Base-by-base conservation (phyloP, 208 protist genomes). In the Acanthamoeba culbertsoni region DNA sequence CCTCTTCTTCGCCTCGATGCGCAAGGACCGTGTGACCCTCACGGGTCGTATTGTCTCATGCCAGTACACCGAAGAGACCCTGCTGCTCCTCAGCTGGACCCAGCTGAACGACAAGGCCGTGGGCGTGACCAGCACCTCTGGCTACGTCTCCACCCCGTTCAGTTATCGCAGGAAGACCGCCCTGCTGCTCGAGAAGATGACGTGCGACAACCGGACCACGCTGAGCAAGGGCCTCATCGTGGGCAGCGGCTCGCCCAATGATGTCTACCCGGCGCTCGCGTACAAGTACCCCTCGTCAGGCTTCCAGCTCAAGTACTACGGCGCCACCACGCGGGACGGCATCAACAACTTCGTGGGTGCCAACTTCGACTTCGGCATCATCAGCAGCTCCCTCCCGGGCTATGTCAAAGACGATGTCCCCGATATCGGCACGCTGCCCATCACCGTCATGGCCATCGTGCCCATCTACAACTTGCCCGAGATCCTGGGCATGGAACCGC, bases 21-120 rank as follows among this genome's bases (percentile, higher is more conserved):
- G 68, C 37, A 43, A 48, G 37, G 68, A 79, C 68, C 35, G 68
- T 20, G 40, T 51, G 28, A n/a, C n/a, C n/a, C n/a, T 79, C 20
- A 18, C 68, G 40, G 68, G 68, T 40, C 43, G 48, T 33, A 31
- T 8, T 42, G 42, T 79, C n/a, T 45, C 48, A 10, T 90, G 82
- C 53, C 57, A 59, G 51, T 90, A 90, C 57, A 59, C 65, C 35
- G 51, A 90, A 51, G 82, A 90, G 82, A 59, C 57, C n/a, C 51
- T 90, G 5, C 48, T 59, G 18, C 65, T 90, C 57, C 28, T 90
- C 4, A 90, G 82, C 82, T 90, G 82, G 82, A 90, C 82, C 40
- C 82, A 90, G 82, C 82, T 90, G 40, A 90, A 90, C 40, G 82
- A 90, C 43, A 59, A 65, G 40, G 68, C 68, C 40, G 68, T 79